Evolutionary conservation across 768 basidiomycete species (phyloP), one percentile per base, ranked within the genome.

Genomic region (Nevesoporus exiguus): DNA sequence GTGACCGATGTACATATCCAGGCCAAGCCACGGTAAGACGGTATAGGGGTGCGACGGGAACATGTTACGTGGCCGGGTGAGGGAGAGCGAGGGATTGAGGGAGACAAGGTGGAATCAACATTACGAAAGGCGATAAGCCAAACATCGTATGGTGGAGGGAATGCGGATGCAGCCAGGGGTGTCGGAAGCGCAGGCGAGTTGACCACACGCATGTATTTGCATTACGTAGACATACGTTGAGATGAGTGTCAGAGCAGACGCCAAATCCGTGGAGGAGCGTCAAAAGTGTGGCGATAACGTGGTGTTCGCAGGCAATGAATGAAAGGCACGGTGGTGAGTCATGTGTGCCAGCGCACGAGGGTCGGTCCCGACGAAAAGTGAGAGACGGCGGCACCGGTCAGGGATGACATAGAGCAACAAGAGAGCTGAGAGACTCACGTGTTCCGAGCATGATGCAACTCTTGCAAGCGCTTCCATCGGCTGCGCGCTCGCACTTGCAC

Each of bases 401-500:
- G 56, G 33, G 54, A 42, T 27, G 27, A 56, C 33, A 55, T 39
- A 17, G 29, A 39, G 34, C 1, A 7, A 44, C 3, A 21, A 30
- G n/a, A 19, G 53, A 49, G 52, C 49, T 13, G 25, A 24, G 19
- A 6, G 22, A 72, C 80, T 74, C 61, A 91, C 90, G 68, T 31
- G 86, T 88, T 46, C 81, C 81, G 17, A 89, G 76, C 77, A 87
- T 78, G 37, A 84, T 72, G 67, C 90, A 93, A 62, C 81, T 88
- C 65, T 85, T 85, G 73, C 90, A 93, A 19, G 85, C 81, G 54
- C 85, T 81, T 36, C 74, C 78, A 33, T 79, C 75, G 13, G 73
- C 71, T 10, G 80, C 56, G 33, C 88, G 83, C 71, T 92, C 91
- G 70, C 91, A 93, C 72, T 92, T 92, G 76, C 91, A 93, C 66